Evolutionary conservation across 208 protist species (phyloP).

Genomic region (Angomonas ambiguus): DNA sequence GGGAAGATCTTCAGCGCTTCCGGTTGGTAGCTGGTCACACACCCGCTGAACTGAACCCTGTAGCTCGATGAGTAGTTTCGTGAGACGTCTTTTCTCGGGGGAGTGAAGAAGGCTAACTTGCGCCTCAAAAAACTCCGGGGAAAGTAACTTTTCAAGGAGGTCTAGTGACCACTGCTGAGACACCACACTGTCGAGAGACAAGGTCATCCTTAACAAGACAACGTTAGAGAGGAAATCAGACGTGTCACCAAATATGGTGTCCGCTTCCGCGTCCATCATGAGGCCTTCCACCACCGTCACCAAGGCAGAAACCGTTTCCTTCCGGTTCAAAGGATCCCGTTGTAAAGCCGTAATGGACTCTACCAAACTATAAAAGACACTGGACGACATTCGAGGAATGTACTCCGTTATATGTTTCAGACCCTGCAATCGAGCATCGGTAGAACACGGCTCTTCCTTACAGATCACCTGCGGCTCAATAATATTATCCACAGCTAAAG

Average conservation of each 20-base stretch:
- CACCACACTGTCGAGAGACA: not conserved
- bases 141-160: not conserved
- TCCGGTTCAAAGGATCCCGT: not conserved
- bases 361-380: conserved; percentile 15
- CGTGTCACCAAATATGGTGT: not conserved
- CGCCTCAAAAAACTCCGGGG: not conserved
- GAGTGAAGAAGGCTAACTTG: not conserved
- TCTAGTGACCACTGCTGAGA: not conserved
- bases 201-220: not conserved
- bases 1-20: too few species aligned
- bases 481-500: conserved; percentile 3
- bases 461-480: conserved; percentile 11
- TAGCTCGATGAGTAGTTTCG: not conserved
- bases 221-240: not conserved
- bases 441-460: not conserved
- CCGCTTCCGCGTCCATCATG: not conserved
- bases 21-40: not conserved
- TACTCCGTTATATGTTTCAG: conserved; percentile 10
- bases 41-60: not conserved
- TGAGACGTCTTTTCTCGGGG: not conserved
- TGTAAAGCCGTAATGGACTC: not conserved
- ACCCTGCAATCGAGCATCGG: not conserved
- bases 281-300: not conserved
- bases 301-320: not conserved
- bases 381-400: not conserved